phyloP scores from a whole-genome alignment of 1,139 yeast genomes.

The Blastobotrys apis region DNA sequence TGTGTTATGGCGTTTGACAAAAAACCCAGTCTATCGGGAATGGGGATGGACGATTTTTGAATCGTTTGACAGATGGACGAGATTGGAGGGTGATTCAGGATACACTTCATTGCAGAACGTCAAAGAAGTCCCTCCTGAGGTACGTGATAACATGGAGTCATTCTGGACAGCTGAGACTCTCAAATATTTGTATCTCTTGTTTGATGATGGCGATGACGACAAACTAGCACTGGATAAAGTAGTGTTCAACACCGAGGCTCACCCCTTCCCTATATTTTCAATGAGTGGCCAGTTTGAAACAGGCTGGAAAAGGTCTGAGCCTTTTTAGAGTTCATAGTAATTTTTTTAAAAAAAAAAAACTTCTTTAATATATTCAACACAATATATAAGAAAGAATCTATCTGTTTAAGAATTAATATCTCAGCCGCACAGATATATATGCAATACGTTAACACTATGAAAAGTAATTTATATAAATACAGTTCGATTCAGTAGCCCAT shows the following conservation, averaged over 20 bases:
- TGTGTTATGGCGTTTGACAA: constrained; percentile 73
- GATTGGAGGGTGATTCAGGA: constrained; percentile 52
- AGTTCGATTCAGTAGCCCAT: too few relatives aligned
- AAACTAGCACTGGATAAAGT: constrained; percentile 56
- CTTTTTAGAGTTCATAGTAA: too few relatives aligned
- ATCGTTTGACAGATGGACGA: constrained; percentile 59
- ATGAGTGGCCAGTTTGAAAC: constrained; percentile 1
- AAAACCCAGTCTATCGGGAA: constrained; percentile 73
- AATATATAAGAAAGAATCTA: too few relatives aligned
- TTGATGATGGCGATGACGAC: constrained; percentile 61
- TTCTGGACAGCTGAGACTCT: constrained; percentile 95
- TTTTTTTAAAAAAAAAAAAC: too few relatives aligned
- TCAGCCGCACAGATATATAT: too few relatives aligned
- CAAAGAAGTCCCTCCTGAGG: constrained; percentile 44
- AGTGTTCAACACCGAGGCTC: constrained; percentile 91
- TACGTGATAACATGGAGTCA: constrained; percentile 77
- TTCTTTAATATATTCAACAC: too few relatives aligned
- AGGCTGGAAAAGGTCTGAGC: too few relatives aligned
- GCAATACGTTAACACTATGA: too few relatives aligned
- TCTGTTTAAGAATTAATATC: too few relatives aligned
- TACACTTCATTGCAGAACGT: constrained; percentile 71
- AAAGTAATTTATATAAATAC: too few relatives aligned
- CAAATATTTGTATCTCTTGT: constrained; percentile 78
- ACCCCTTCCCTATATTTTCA: constrained; percentile 49
- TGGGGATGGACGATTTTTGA: constrained; percentile 90